These are phyloP conservation scores for Huntiella omanensis DNA, from an alignment of 2,329 filamentous ascomycete species.

Conservation along the genomic window DNA sequence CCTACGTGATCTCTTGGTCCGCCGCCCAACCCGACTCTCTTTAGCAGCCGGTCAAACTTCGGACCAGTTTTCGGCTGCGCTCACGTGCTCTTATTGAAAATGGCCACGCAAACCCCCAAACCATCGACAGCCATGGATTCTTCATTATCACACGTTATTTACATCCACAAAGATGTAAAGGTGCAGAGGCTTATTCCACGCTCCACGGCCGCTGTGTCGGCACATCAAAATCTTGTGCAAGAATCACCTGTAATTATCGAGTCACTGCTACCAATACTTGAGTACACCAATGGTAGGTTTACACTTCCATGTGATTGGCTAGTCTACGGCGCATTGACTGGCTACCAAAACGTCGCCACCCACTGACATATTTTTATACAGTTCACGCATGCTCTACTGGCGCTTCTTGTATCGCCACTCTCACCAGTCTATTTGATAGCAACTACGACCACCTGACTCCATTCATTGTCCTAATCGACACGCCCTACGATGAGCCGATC, in stretches of 20 bases:
- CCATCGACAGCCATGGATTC: slow-evolving; percentile 32
- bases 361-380: slow-evolving; percentile 16
- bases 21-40: slow-evolving; percentile 3
- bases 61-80: background rate
- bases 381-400: slow-evolving; percentile 37
- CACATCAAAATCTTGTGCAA: slow-evolving; percentile 16
- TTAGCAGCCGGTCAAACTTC: background rate
- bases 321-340: background rate
- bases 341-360: slow-evolving; percentile 10
- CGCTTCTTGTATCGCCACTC: slow-evolving; percentile 31
- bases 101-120: slow-evolving; percentile 32
- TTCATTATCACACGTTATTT: slow-evolving; percentile 38
- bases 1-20: slow-evolving; percentile 4
- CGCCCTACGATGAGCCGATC: slow-evolving; percentile 30
- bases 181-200: slow-evolving; percentile 25
- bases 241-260: slow-evolving; percentile 24
- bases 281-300: slow-evolving; percentile 35
- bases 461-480: slow-evolving; percentile 38
- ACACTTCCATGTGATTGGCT: slow-evolving; percentile 4
- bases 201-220: slow-evolving; percentile 13
- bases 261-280: slow-evolving; percentile 30
- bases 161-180: slow-evolving; percentile 35
- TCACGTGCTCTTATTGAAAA: slow-evolving; percentile 24
- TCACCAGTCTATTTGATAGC: slow-evolving; percentile 33
- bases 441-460: slow-evolving; percentile 34